Evolutionary conservation across 2,329 filamentous ascomycete genomes (phyloP), one percentile per base, ranked within the genome.

Genomic region (Hortaea werneckii): DNA sequence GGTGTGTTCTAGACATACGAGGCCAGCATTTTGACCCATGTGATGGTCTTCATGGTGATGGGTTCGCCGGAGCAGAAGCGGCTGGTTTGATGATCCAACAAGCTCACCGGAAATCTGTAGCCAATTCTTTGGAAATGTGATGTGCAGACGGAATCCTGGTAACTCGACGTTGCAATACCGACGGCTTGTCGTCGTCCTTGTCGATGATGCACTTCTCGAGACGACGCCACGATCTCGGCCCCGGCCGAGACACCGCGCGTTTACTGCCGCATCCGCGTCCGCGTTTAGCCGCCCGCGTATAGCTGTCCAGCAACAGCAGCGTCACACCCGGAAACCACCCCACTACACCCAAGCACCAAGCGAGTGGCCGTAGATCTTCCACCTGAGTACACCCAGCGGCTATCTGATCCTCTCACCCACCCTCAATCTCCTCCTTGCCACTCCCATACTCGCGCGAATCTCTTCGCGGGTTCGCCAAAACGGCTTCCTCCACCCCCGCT

Each of bases 21-120:
- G 43, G 71, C 68, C 5, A 82, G 56, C 77, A 90, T 86, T 70
- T 92, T 92, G 50, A 78, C 53, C 67, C 72, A 78, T 40, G 70
- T 71, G 50, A 64, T 62, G 42, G 70, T 68, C 50, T 59, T 65
- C 72, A 74, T 75, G 42, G 43, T 20, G 20, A 20, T 20, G 20
- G 20, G 20, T 20, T 20, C 20, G 20, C 20, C 20, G 20, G 20
- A 20, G 20, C 20, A 4, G 20, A 20, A 20, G 20, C 20, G 20
- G 20, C 20, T 20, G 20, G 2, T 20, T 20, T 20, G 20, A 20
- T 20, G 20, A 20, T 20, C 20, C 20, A 20, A 20, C 20, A 20
- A 20, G 20, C 20, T 20, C 20, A 20, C 2, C 20, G 20, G 20
- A 4, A 20, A 20, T 20, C 20, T 20, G 20, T 20, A 20, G 20